Base-by-base conservation (phyloP, 2,329 filamentous ascomycete species). In the Penicillium olsonii region DNA sequence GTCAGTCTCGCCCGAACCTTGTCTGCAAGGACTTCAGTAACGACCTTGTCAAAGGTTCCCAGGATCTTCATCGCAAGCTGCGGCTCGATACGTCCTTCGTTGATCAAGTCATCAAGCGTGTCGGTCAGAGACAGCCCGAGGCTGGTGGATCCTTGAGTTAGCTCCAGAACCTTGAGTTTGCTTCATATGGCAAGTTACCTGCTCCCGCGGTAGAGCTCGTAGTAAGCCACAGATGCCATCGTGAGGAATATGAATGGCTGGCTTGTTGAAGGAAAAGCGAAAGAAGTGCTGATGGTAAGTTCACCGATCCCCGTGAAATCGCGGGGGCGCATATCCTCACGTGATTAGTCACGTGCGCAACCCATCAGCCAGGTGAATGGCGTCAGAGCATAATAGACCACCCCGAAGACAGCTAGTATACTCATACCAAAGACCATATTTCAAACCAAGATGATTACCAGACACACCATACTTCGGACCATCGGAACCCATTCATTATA, bases 21-120 rank as follows among this genome's bases (percentile, higher is more conserved):
- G 48, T 96, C 92, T 53, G 90, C 88, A 31, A 99, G 78, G 17
- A 92, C 88, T 66, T 96, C 91, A 14, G 94, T 89, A 47, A 99
- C 91, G 37, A 89, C 87, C 64, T 91, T 87, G 74, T 99, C 94
- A 72, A 97, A 99, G 75, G 95, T 95, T 61, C 86, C 85, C 54
- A 99, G 83, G 57, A 99, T 95, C 81, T 95, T 96, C 90, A 99
- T 97, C 42, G 94, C 94, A 37, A 99, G 84, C 77, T 99, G 94
- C 22, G 94, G 94, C 75, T 97, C 92, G 75, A 99, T 97, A 60
- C 90, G 89, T 66, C 91, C 87, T 61, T 92, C 88, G 69, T 89
- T 92, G 74, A 99, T 97, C 61, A 99, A 81, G 67, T 95, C 90
- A 75, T 99, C 94, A 65, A 99, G 91, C 47, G 92, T 96, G 75